These are phyloP conservation scores for Pseudogymnoascus sp. DNA, from an alignment of 2,329 filamentous ascomycete genomes.

Conservation along the genomic window DNA sequence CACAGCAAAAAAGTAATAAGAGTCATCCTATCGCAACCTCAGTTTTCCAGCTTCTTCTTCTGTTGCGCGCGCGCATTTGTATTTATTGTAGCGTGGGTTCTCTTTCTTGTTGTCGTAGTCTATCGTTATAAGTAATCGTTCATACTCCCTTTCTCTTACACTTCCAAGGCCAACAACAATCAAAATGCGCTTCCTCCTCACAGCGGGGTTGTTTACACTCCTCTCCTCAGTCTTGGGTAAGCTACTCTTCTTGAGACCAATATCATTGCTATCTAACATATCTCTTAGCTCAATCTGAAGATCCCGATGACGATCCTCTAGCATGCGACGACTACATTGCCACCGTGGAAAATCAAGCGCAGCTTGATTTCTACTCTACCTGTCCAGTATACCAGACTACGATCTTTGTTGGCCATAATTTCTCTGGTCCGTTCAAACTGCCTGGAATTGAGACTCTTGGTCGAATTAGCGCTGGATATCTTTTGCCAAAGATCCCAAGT, in stretches of 20 bases:
- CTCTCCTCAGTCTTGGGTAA: not conserved
- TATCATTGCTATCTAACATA: not conserved
- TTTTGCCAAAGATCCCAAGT: not conserved
- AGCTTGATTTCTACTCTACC: slow-evolving; percentile 11
- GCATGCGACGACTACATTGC: not conserved
- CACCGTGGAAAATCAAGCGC: slow-evolving; percentile 7
- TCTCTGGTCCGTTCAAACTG: slow-evolving; percentile 11
- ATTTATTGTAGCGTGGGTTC: not conserved
- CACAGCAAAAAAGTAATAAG: not conserved
- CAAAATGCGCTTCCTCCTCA: not conserved
- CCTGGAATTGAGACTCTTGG: slow-evolving; percentile 6
- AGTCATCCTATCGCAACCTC: not conserved
- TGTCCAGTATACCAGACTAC: not conserved
- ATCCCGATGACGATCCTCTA: not conserved
- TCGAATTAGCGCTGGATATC: not conserved
- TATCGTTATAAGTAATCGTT: not conserved
- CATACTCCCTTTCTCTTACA: not conserved
- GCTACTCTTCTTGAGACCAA: not conserved
- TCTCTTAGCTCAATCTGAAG: not conserved
- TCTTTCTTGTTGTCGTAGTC: not conserved
- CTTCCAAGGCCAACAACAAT: not conserved
- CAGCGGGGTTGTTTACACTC: not conserved
- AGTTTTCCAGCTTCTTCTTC: not conserved
- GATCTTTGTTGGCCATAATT: slow-evolving; percentile 10
- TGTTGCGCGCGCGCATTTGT: not conserved